Conservation (phyloP, 257 asterid genomes). For the Solanum pennellii region DNA sequence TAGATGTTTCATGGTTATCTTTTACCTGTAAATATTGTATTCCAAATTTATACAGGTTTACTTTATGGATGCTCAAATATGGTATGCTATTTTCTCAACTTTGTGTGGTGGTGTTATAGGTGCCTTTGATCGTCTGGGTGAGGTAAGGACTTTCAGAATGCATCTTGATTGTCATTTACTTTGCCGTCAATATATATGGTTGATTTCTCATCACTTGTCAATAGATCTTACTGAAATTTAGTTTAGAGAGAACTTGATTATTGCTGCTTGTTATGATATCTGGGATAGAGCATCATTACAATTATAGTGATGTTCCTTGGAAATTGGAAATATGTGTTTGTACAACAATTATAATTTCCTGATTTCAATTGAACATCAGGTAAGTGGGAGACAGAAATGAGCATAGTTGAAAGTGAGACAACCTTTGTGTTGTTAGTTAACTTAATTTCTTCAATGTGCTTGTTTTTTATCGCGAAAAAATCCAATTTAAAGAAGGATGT, state of each 20-base stretch:
- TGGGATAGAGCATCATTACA: not conserved
- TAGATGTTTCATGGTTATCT: not conserved
- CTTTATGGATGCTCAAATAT: slow-evolving; percentile 92
- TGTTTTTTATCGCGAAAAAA: not conserved
- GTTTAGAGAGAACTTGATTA: not conserved
- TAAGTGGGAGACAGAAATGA: not conserved
- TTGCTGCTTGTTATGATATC: not conserved
- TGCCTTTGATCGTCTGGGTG: slow-evolving; percentile 95
- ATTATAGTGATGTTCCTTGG: not conserved
- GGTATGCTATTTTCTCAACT: slow-evolving; percentile 89
- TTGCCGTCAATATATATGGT: not conserved
- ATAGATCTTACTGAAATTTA: not conserved
- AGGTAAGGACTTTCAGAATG: slow-evolving; percentile 35
- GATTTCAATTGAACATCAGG: not conserved
- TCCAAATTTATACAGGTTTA: slow-evolving; percentile 49
- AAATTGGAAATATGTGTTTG: not conserved
- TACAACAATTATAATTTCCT: not conserved
- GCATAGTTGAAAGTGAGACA: not conserved
- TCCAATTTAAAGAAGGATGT: not conserved
- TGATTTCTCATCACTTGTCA: not conserved
- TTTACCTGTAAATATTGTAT: not conserved
- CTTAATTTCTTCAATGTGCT: not conserved
- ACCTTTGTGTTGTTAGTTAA: not conserved
- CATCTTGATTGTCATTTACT: not conserved
- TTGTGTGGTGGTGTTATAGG: slow-evolving; percentile 85